Evolutionary conservation across 352 stramenopile genomes (phyloP), one percentile per base, ranked within the genome.

Genomic region (Phytopythium chamaehyphon): DNA sequence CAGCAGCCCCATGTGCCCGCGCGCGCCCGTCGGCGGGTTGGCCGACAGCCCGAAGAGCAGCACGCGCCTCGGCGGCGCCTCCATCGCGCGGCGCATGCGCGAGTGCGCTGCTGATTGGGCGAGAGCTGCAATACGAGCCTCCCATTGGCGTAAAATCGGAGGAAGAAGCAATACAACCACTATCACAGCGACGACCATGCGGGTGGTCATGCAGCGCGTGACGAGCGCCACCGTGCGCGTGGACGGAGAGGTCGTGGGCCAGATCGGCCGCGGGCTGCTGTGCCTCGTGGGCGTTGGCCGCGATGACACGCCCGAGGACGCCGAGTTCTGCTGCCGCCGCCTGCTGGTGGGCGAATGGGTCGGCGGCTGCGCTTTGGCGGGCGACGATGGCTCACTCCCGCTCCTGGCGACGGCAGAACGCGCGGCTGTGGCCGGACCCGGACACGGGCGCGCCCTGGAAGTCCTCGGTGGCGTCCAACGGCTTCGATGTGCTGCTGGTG

Each of bases 41-140:
- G 81, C 87, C 37, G 87, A 96, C 54, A 74, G 81, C 48, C 86
- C 86, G 47, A 90, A 96, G 10, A 96, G 66, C 52, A 96, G 63
- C 52, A 96, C 79, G 35, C 82, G 59, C 15, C 58, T n/a, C n/a
- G n/a, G 60, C 35, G 28, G 60, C 35, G 54, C 35, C 40, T 36
- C 62, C 10, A 16, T 15, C 33, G 24, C 46, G 26, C n/a, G n/a
- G n/a, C n/a, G n/a, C n/a, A n/a, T n/a, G n/a, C n/a, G n/a, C n/a
- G n/a, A n/a, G n/a, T n/a, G n/a, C n/a, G n/a, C n/a, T n/a, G n/a
- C n/a, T n/a, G n/a, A n/a, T n/a, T n/a, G n/a, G n/a, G n/a, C n/a
- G n/a, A n/a, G n/a, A n/a, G n/a, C n/a, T n/a, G n/a, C n/a, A n/a
- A n/a, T n/a, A n/a, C n/a, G n/a, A n/a, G 19, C 31, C 22, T 40